phyloP scores from a whole-genome alignment of 2,329 filamentous ascomycete species.

The Amphichorda felina region DNA sequence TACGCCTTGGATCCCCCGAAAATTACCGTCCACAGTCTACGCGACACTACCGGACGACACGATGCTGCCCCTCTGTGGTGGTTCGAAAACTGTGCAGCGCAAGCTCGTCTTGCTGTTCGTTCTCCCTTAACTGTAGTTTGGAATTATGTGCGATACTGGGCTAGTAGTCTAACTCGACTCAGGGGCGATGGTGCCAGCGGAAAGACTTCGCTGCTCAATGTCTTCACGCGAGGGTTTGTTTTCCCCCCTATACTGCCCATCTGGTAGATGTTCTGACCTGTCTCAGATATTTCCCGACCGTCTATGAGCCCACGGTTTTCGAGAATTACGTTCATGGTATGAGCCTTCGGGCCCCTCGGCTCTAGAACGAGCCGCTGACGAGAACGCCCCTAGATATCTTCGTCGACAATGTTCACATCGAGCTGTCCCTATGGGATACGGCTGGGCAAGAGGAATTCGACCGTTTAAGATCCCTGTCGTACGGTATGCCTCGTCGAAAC shows the following conservation, averaged over 20 bases:
- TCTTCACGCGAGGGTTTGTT: constrained; percentile 90
- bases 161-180: no score
- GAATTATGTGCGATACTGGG: not conserved
- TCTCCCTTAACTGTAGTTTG: constrained; percentile 1
- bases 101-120: constrained; percentile 84
- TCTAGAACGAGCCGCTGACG: not conserved
- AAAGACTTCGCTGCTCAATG: constrained; percentile 94
- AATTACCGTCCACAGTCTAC: no score
- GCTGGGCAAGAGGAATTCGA: constrained; percentile 99
- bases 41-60: not conserved
- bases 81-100: constrained; percentile 79
- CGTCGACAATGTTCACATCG: constrained; percentile 93
- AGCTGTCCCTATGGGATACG: constrained; percentile 96
- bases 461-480: constrained; percentile 84
- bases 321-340: constrained; percentile 98
- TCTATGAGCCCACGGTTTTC: constrained; percentile 97
- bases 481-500: constrained; percentile 57
- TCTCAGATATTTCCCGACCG: constrained; percentile 82
- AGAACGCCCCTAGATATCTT: constrained; percentile 63
- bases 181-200: constrained; percentile 94
- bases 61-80: constrained; percentile 40
- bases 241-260: not conserved
- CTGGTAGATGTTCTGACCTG: constrained; percentile 6
- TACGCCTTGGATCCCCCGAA: not conserved
- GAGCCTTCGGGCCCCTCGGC: no score